phyloP scores from a whole-genome alignment of 345 rosid genomes.

The Populus euphratica region DNA sequence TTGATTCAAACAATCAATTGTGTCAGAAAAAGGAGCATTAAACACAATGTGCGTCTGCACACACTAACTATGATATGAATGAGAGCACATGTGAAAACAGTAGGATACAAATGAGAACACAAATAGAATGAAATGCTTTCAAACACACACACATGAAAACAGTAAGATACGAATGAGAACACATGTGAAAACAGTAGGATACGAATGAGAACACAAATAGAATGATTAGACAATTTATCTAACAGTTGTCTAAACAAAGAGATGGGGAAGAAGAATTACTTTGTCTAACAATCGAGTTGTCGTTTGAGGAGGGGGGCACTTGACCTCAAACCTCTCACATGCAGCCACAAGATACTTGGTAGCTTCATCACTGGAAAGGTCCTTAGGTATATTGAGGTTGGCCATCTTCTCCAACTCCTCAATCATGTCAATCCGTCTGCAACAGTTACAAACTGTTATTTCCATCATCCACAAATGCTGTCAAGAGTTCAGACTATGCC shows the following conservation, averaged over 20 bases:
- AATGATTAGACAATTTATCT: background rate
- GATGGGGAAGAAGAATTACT: conserved; percentile 33
- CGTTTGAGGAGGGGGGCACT: conserved; percentile 92
- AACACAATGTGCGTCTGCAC: too few relatives aligned
- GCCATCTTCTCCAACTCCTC: conserved; percentile 84
- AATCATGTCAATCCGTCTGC: conserved; percentile 87
- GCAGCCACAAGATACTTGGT: conserved; percentile 69
- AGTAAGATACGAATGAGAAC: too few relatives aligned
- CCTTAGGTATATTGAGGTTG: conserved; percentile 80
- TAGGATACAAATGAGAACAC: too few relatives aligned
- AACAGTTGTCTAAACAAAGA: background rate
- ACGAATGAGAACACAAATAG: background rate
- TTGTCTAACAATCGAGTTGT: conserved; percentile 86
- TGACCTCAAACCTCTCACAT: conserved; percentile 68
- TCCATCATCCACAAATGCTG: background rate
- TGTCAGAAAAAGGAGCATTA: background rate
- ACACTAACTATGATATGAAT: too few relatives aligned
- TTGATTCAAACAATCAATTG: background rate
- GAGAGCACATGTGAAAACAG: too few relatives aligned
- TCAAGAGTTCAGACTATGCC: background rate
- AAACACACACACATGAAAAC: background rate
- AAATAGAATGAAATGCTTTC: background rate
- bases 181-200: too few relatives aligned
- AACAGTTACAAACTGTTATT: conserved; percentile 7
- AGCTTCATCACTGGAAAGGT: conserved; percentile 75